Evolutionary conservation across 495 filamentous ascomycete genomes (phyloP).

Genomic region (Pseudomonodictys pantanalensis): DNA sequence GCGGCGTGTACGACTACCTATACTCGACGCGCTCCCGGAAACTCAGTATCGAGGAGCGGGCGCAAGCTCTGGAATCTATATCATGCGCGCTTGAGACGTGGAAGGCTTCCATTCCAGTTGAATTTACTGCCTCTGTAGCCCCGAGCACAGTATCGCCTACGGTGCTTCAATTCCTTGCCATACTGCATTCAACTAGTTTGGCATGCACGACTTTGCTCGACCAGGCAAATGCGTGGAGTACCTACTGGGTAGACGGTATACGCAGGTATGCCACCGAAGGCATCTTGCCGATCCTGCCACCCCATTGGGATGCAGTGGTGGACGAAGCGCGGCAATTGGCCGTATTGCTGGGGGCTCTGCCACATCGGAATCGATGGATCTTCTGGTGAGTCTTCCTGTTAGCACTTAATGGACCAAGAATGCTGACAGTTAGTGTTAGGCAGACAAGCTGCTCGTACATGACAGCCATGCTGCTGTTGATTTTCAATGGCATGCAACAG

Average conservation of each 20-base stretch:
- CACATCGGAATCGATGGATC: slow-evolving; percentile 1
- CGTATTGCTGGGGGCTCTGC: slow-evolving; percentile 7
- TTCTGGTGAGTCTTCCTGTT: slow-evolving; percentile 13
- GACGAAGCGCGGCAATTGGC: slow-evolving; percentile 13
- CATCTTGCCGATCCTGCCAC: slow-evolving; percentile 14
- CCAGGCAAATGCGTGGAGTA: slow-evolving; percentile 17
- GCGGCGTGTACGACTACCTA: slow-evolving; percentile 15
- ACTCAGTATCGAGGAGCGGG: slow-evolving; percentile 14
- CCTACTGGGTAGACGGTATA: slow-evolving; percentile 12
- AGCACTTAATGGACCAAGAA: not conserved
- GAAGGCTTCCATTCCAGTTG: slow-evolving; percentile 16
- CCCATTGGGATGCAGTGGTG: slow-evolving; percentile 12
- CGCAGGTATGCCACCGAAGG: slow-evolving; percentile 14
- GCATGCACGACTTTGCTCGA: slow-evolving; percentile 17
- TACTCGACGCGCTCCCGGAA: slow-evolving; percentile 21
- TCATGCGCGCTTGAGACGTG: slow-evolving; percentile 19
- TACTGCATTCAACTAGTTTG: slow-evolving; percentile 19
- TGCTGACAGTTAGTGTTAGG: slow-evolving; percentile 11
- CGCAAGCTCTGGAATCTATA: slow-evolving; percentile 11
- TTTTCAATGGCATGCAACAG: slow-evolving; percentile 18
- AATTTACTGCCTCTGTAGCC: slow-evolving; percentile 9
- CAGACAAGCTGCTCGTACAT: slow-evolving; percentile 13
- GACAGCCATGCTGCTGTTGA: slow-evolving; percentile 23
- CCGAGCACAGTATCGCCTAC: slow-evolving; percentile 4
- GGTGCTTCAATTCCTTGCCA: slow-evolving; percentile 17